Evolutionary conservation across 2,329 filamentous ascomycete species (phyloP).

Genomic region (Neonectria neomacrospora): DNA sequence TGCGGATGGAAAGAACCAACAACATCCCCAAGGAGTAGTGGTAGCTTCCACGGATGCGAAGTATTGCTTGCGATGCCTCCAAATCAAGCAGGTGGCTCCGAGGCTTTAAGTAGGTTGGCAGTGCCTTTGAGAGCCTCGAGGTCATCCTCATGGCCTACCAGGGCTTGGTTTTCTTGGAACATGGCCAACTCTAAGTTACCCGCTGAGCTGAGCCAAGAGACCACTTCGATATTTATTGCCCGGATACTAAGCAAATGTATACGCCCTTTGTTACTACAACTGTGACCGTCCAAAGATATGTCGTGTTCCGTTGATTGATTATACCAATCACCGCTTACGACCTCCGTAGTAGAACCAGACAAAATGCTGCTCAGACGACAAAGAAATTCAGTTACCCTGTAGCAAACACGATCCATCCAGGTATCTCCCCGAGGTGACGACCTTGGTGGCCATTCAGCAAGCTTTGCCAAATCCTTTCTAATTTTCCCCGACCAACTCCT

Average conservation of each 20-base stretch:
- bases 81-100: neutral
- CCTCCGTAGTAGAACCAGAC: neutral
- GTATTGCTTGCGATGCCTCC: neutral
- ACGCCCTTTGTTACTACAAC: neutral
- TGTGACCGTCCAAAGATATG: neutral
- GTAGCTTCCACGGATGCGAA: neutral
- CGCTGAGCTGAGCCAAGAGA: no score
- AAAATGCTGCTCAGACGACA: neutral
- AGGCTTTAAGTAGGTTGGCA: neutral
- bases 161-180: neutral
- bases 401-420: neutral
- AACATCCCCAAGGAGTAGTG: neutral
- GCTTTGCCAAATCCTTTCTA: slow-evolving; percentile 1
- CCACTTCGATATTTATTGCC: neutral
- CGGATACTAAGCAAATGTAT: neutral
- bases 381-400: neutral
- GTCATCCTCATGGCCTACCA: neutral
- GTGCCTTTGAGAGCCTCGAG: neutral
- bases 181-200: neutral
- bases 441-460: neutral
- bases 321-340: neutral
- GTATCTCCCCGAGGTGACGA: no score
- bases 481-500: slow-evolving; percentile 46
- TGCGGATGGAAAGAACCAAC: slow-evolving; percentile 1
- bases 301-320: neutral